Percentiles rank a stretch among this genome's conserved stretches.
These are phyloP conservation scores for Leishmania braziliensis DNA, from an alignment of 208 protist genomes.

Conservation along the genomic window DNA sequence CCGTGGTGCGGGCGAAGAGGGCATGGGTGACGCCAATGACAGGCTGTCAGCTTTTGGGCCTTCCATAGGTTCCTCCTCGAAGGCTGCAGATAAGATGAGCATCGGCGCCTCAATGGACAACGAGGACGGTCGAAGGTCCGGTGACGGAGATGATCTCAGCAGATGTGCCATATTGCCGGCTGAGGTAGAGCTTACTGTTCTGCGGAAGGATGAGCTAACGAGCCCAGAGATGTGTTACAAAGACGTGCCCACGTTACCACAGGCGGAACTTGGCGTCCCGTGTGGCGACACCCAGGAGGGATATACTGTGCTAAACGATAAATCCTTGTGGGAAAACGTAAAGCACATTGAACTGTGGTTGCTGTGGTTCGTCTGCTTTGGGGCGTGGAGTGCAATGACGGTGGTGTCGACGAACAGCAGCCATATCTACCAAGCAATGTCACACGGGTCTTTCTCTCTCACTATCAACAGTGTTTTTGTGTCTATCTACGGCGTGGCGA, in stretches of 20 bases:
- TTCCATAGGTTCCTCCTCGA: neutral
- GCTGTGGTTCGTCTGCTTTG: slow-evolving; percentile 86
- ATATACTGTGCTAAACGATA: slow-evolving; percentile 36
- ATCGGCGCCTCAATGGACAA: neutral
- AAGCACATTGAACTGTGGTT: slow-evolving; percentile 69
- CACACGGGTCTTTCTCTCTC: slow-evolving; percentile 57
- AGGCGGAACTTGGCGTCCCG: neutral
- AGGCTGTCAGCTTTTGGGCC: too few relatives aligned
- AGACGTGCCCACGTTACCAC: neutral
- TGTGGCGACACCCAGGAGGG: neutral
- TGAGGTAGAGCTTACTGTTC: neutral
- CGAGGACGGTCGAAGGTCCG: slow-evolving; percentile 3
- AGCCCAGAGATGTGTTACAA: neutral
- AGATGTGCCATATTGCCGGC: neutral
- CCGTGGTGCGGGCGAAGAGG: slow-evolving; percentile 26
- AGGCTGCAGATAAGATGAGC: neutral
- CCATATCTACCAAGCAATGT: slow-evolving; percentile 74
- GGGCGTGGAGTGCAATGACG: slow-evolving; percentile 75
- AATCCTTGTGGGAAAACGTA: slow-evolving; percentile 57
- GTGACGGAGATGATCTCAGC: neutral
- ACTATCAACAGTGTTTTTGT: slow-evolving; percentile 78
- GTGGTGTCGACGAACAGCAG: slow-evolving; percentile 79
- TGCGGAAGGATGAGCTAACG: neutral
- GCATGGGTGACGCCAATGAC: neutral
- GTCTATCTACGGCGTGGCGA: slow-evolving; percentile 78